Conservation (phyloP, 2,329 filamentous ascomycete genomes). For the Myriosclerotinia scirpicola region DNA sequence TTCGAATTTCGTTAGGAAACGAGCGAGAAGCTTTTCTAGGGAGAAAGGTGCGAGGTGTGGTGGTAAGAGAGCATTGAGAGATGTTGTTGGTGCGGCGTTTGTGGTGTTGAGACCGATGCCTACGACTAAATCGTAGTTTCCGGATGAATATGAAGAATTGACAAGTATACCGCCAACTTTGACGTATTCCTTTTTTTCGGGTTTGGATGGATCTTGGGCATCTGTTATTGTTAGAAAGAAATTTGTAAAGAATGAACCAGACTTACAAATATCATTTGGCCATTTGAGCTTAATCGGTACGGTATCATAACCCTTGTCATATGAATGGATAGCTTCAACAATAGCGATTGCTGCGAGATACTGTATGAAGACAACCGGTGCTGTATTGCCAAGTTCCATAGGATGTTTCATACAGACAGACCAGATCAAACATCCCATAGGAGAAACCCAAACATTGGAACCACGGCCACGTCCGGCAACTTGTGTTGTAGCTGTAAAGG, state of each 20-base stretch:
- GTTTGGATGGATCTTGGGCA: conserved; percentile 62
- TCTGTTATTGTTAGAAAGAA: conserved; percentile 45
- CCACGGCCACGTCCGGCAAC: conserved; percentile 86
- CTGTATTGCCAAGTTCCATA: conserved; percentile 65
- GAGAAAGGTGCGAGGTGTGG: conserved; percentile 56
- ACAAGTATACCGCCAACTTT: conserved; percentile 95
- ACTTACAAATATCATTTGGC: conserved; percentile 89
- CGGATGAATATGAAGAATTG: conserved; percentile 77
- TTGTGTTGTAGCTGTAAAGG: conserved; percentile 81
- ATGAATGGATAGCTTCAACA: conserved; percentile 77
- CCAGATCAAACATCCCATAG: conserved; percentile 81
- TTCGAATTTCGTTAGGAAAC: conserved; percentile 77
- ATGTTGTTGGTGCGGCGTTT: conserved; percentile 84
- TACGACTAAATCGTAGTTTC: conserved; percentile 79
- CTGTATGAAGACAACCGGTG: conserved; percentile 89
- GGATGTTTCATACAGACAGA: conserved; percentile 86
- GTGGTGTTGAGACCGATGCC: conserved; percentile 85
- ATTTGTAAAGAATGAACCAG: not conserved
- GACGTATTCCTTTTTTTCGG: conserved; percentile 58
- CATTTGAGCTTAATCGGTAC: conserved; percentile 89
- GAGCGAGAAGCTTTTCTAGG: conserved; percentile 78
- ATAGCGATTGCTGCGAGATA: conserved; percentile 89
- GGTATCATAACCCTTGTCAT: conserved; percentile 71
- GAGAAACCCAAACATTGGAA: conserved; percentile 92
- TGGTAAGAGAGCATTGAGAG: conserved; percentile 71